Evolutionary conservation across 345 rosid species (phyloP).

Genomic region (Toxicodendron radicans): DNA sequence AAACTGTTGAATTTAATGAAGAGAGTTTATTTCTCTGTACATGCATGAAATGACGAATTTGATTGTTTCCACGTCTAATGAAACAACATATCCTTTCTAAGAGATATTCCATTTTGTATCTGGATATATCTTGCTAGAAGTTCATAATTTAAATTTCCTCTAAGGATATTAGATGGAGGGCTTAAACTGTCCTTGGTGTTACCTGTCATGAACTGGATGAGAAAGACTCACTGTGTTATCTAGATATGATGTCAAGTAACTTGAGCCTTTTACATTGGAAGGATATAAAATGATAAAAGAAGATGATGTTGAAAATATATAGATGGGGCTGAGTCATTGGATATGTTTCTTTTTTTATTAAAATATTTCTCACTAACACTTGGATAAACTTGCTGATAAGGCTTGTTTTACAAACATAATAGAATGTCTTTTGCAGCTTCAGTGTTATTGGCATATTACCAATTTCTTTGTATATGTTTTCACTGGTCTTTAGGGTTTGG

Average conservation of each 20-base stretch:
- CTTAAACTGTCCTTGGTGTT: neutral
- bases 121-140: neutral
- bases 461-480: neutral
- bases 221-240: neutral
- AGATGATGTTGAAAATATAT: neutral
- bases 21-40: neutral
- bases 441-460: neutral
- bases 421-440: neutral
- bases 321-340: neutral
- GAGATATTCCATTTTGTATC: neutral
- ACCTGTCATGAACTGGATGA: neutral
- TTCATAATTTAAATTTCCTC: neutral
- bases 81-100: neutral
- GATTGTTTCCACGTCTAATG: neutral
- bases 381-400: conserved; percentile 3
- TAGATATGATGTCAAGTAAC: neutral
- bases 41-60: neutral
- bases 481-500: neutral
- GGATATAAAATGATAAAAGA: neutral
- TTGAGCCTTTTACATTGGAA: neutral
- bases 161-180: neutral
- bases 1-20: neutral
- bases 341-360: too few species aligned
- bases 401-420: neutral
- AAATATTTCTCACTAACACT: neutral